Conservation (phyloP, 306 rosid genomes). For the Cucurbita pepo region DNA sequence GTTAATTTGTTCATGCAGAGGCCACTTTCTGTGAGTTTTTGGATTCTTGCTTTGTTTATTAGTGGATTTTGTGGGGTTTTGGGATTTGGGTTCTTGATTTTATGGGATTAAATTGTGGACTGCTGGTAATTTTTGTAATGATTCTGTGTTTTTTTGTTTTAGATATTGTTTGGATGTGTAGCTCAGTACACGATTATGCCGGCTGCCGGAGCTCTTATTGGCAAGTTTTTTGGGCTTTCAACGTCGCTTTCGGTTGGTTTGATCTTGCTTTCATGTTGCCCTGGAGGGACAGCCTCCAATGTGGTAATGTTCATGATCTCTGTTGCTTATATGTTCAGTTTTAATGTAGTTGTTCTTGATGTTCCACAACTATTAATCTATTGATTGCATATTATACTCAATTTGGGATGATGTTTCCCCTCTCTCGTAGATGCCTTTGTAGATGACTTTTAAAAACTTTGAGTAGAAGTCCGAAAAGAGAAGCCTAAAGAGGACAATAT, state of each 20-base stretch:
- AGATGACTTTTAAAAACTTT: too few relatives aligned
- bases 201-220: constrained; percentile 7
- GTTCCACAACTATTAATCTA: background rate
- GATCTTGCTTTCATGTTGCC: constrained; percentile 31
- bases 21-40: constrained; percentile 20
- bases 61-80: background rate
- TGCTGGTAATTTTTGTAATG: background rate
- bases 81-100: background rate
- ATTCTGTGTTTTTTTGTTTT: background rate
- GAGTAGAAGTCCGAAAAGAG: too few relatives aligned
- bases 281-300: constrained; percentile 38
- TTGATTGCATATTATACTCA: background rate
- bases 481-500: too few relatives aligned
- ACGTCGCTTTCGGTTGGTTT: constrained; percentile 28
- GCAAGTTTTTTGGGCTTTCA: constrained; percentile 19
- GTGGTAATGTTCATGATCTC: constrained; percentile 18
- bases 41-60: background rate
- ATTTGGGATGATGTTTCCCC: background rate
- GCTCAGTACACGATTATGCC: constrained; percentile 36
- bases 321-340: background rate
- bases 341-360: background rate
- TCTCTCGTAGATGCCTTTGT: too few relatives aligned
- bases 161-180: constrained; percentile 29
- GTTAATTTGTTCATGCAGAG: constrained; percentile 13
- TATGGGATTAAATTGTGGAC: background rate